Conservation (phyloP, 768 basidiomycete species). For the Tricholomella constricta region DNA sequence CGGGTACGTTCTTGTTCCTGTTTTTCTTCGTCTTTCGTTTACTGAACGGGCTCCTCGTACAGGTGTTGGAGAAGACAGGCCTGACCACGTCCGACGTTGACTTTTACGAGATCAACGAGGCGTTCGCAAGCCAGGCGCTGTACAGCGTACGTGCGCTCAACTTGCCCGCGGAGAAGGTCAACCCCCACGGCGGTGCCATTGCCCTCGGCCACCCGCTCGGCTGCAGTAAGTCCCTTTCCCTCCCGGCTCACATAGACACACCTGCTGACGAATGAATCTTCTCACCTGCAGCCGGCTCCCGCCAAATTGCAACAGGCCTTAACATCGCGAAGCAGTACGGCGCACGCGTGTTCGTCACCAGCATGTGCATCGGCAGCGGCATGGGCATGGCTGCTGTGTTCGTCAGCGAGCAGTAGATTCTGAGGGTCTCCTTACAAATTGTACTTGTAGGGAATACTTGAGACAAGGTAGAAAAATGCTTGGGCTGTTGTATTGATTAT, state of each 20-base stretch:
- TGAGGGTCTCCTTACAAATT: no score
- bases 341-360: constrained; percentile 79
- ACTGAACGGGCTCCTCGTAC: neutral
- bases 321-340: constrained; percentile 78
- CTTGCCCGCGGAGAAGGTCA: constrained; percentile 78
- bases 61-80: constrained; percentile 64
- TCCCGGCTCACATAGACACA: no score
- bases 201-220: constrained; percentile 89
- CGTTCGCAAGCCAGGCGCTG: no score
- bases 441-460: no score
- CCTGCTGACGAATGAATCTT: neutral
- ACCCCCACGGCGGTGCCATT: constrained; percentile 86
- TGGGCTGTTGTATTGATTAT: no score
- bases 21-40: no score
- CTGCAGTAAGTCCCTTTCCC: constrained; percentile 52
- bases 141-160: constrained; percentile 67
- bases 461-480: no score
- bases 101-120: no score
- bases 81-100: constrained; percentile 60
- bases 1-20: constrained; percentile 29
- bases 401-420: constrained; percentile 78
- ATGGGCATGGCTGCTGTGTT: constrained; percentile 92
- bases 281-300: constrained; percentile 78
- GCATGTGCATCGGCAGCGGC: constrained; percentile 89
- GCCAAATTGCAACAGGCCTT: constrained; percentile 86